Base-by-base conservation (phyloP, 2,329 filamentous ascomycete genomes). In the Ophiostoma australiae region DNA sequence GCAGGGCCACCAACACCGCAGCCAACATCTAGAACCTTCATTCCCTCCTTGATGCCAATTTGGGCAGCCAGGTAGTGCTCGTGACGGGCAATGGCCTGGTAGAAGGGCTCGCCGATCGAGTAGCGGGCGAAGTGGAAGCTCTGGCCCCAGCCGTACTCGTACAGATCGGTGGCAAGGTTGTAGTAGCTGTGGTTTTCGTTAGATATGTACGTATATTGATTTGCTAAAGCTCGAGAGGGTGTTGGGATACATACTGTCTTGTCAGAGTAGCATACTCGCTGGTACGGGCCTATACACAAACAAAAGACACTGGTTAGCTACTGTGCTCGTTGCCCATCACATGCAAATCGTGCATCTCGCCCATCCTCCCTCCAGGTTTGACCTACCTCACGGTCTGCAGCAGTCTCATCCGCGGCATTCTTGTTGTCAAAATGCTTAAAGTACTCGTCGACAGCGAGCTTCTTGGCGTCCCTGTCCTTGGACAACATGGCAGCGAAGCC, bases 101-200 rank as follows among this genome's bases (percentile, higher is more conserved):
- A 84, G 84, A 98, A 98, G 69, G 89, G 84, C 83, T 99, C 95
- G 78, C 91, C 91, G 76, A 89, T 84, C 70, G 92, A 91, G 82
- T 94, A 97, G 74, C 94, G 93, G 83, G 92, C 97, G 86, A 99
- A 98, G 83, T 99, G 94, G 87, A 99, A 99, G 68, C 90, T 94
- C 78, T 93, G 90, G 73, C 92, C 92, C 94, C 95, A 99, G 77
- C 94, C 95, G 77, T 97, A 95, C 84, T 98, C 95, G 85, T 97
- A 97, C 69, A 97, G 82, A 78, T 97, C 94, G 76, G 94, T 97
- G n/a, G 92, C 93, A 68, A 97, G 88, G 82, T 97, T 97, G 85
- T 97, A 97, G 86, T 97, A 73, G 66, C 70, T 71, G 20, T 52
- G 10, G 8, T 48, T 6, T 6, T 13, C 37, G 31, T 52, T 55